Evolutionary conservation across 768 basidiomycete genomes (phyloP), one percentile per base, ranked within the genome.

Genomic region (Boletus tylopilopsis): DNA sequence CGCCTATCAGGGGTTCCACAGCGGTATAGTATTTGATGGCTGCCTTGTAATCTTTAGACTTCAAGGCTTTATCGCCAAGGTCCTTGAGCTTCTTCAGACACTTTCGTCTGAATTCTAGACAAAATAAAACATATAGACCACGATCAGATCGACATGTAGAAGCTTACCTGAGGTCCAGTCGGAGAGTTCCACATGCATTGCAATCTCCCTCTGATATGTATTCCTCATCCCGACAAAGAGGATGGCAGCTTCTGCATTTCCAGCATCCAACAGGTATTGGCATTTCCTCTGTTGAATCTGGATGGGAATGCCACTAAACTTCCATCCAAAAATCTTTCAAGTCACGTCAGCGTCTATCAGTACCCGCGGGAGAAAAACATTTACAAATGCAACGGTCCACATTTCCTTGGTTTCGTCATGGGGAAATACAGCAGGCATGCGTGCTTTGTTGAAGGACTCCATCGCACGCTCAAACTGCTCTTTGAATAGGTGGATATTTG

Each of bases 291-390:
- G 52, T 18, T 58, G 57, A 11, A 58, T 51, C 33, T 51, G 47
- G 34, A 59, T 41, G 3, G 40, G 43, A 15, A 59, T 49, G 13
- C 53, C 56, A 43, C 43, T 58, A n/a, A 59, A 59, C 10, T 59
- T 59, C 57, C 57, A 59, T 19, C 57, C 57, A 27, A 59, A 59
- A 11, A 59, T 43, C 57, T 59, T 47, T n/a, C 4, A 23, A 10
- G 10, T 0, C 5, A 27, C 13, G 24, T 58, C 19, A 58, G 43
- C 15, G 13, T 19, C n/a, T 5, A 5, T 38, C 21, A 21, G 18
- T 12, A 1, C 5, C 13, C 4, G 5, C 19, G 2, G 11, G 13
- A 19, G 8, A 22, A 52, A 24, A 10, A 45, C 30, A 29, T 38
- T n/a, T 49, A 58, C 57, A 33, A 58, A 58, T 42, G 49, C 29